These are phyloP conservation scores for Eimeria maxima DNA, from an alignment of 169 alveolate genomes.

Conservation along the genomic window DNA sequence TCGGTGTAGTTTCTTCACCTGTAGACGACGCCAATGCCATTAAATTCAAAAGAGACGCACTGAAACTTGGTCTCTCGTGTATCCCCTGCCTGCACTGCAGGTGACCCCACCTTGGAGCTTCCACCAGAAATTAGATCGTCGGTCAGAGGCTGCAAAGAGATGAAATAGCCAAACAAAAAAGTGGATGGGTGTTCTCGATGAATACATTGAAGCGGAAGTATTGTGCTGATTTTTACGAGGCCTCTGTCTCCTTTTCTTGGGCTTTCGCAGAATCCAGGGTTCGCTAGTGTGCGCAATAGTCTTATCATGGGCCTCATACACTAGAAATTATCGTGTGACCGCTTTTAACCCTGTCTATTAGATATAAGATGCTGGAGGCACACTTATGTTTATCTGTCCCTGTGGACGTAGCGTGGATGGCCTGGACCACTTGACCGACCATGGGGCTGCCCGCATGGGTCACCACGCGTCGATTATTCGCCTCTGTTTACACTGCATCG, in stretches of 20 bases:
- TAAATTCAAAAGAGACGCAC: background rate
- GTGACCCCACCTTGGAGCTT: background rate
- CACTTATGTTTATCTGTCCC: background rate
- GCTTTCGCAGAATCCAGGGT: background rate
- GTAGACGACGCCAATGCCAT: background rate
- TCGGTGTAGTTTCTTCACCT: background rate
- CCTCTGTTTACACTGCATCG: background rate
- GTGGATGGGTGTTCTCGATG: background rate
- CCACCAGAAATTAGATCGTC: background rate
- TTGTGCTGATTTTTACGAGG: background rate
- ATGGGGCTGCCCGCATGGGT: conserved; percentile 69
- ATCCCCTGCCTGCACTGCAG: background rate
- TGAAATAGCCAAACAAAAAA: background rate
- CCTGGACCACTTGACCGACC: conserved; percentile 43
- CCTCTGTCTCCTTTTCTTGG: conserved; percentile 16
- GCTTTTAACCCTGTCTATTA: background rate
- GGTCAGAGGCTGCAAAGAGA: background rate
- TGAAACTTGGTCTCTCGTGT: background rate
- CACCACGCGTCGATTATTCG: background rate
- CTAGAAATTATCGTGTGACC: background rate
- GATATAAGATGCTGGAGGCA: background rate
- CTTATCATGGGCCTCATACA: background rate
- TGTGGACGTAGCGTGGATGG: conserved; percentile 5
- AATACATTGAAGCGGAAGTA: background rate
- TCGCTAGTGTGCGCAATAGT: background rate